A percentile compares a stretch with the other conserved stretches of the same genome.
Evolutionary conservation across 768 basidiomycete genomes (phyloP).

Genomic region (Fomitopsis pulvina): DNA sequence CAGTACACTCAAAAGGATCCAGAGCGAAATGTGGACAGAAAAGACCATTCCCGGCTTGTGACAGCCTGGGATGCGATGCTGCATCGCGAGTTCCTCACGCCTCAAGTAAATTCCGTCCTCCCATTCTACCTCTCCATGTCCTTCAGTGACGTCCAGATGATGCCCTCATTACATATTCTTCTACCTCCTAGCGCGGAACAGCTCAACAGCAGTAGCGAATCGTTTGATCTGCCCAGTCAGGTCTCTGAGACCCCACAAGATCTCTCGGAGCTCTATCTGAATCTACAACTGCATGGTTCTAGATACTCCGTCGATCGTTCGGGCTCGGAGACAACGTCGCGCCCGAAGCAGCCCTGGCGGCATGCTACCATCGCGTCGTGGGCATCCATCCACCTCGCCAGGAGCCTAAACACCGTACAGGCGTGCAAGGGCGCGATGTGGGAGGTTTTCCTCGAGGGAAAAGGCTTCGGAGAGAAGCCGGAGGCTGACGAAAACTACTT

Average conservation of each 20-base stretch:
- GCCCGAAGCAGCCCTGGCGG: constrained; percentile 11
- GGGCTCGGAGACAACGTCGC: constrained; percentile 2
- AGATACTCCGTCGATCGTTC: constrained; percentile 5
- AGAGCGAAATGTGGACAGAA: constrained; percentile 34
- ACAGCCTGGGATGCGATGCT: constrained; percentile 68
- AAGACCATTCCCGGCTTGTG: constrained; percentile 57
- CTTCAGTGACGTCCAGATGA: constrained; percentile 47
- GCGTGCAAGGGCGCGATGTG: constrained; percentile 70
- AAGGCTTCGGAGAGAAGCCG: constrained; percentile 20
- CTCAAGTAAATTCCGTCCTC: constrained; percentile 49
- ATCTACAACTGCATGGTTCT: constrained; percentile 6
- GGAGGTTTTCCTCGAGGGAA: constrained; percentile 50
- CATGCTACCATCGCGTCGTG: constrained; percentile 33
- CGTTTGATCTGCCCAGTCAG: not conserved
- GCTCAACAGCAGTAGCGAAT: not conserved
- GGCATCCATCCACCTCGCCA: constrained; percentile 62
- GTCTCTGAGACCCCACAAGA: not conserved
- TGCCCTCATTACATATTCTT: constrained; percentile 41
- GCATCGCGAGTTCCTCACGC: constrained; percentile 44
- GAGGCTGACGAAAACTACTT: constrained; percentile 7
- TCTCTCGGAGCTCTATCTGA: constrained; percentile 3
- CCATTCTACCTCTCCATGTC: constrained; percentile 59
- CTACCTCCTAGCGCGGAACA: constrained; percentile 47
- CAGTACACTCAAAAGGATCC: not conserved
- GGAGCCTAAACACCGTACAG: constrained; percentile 45